Conservation (phyloP, 305 asterid genomes). For the Ilex paraguariensis region DNA sequence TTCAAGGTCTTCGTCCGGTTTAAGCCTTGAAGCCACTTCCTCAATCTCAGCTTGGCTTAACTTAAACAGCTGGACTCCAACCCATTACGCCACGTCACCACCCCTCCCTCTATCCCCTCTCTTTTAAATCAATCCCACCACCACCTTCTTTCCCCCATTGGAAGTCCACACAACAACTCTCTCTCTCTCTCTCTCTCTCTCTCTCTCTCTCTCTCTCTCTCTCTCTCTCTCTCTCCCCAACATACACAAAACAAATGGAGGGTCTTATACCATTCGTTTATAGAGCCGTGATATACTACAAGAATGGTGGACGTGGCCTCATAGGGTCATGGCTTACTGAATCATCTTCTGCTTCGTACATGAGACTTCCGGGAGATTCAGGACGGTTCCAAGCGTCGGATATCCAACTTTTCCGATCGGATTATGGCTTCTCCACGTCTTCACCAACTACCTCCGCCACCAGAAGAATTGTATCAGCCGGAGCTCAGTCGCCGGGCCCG, state of each 20-base stretch:
- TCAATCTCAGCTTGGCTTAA: slow-evolving; percentile 22
- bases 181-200: slow-evolving; percentile 11
- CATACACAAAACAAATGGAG: slow-evolving; percentile 43
- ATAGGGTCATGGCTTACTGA: slow-evolving; percentile 42
- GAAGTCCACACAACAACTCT: slow-evolving; percentile 3
- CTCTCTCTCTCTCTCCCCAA: slow-evolving; percentile 10
- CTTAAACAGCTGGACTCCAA: slow-evolving; percentile 42
- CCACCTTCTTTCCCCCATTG: not conserved
- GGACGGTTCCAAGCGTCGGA: slow-evolving; percentile 49
- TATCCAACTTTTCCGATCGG: slow-evolving; percentile 38
- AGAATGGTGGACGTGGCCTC: slow-evolving; percentile 42
- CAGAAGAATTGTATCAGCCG: slow-evolving; percentile 20
- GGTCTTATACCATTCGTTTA: slow-evolving; percentile 80
- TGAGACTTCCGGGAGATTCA: slow-evolving; percentile 70
- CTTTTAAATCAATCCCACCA: slow-evolving; percentile 12
- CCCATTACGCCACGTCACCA: slow-evolving; percentile 53
- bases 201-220: slow-evolving; percentile 3
- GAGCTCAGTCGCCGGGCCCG: slow-evolving; percentile 21
- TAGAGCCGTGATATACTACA: slow-evolving; percentile 73
- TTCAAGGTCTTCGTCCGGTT: slow-evolving; percentile 20
- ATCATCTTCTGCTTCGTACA: slow-evolving; percentile 46
- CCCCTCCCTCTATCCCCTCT: slow-evolving; percentile 1
- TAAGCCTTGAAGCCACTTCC: slow-evolving; percentile 13
- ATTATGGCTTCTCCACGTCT: slow-evolving; percentile 36
- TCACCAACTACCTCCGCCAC: slow-evolving; percentile 29